Evolutionary conservation across 495 filamentous ascomycete genomes (phyloP).

Genomic region (Penicillium lividum): DNA sequence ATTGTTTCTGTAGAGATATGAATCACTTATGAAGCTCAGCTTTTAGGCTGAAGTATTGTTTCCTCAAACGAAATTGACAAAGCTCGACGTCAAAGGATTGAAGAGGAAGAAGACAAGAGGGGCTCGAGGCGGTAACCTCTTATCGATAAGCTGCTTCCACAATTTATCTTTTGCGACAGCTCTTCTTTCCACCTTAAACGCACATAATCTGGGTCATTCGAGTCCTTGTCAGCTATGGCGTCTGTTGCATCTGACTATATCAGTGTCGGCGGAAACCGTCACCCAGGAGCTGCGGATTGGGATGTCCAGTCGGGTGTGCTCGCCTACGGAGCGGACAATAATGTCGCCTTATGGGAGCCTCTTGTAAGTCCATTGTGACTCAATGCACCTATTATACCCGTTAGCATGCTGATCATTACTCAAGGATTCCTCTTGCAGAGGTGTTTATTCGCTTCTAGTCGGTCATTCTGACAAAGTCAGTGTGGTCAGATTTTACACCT

Average conservation of each 20-base stretch:
- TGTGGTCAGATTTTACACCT: constrained; percentile 75
- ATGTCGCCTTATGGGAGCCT: constrained; percentile 87
- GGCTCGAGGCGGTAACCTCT: constrained; percentile 26
- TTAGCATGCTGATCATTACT: constrained; percentile 10
- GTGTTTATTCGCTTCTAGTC: constrained; percentile 68
- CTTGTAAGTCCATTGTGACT: constrained; percentile 55
- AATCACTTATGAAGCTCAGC: background rate
- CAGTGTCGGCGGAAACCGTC: constrained; percentile 84
- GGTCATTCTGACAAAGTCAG: constrained; percentile 84
- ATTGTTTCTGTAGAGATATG: background rate
- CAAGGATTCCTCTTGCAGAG: constrained; percentile 52
- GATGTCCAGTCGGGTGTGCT: constrained; percentile 66
- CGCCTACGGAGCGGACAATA: constrained; percentile 86
- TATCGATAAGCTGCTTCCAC: constrained; percentile 48
- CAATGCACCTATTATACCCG: background rate
- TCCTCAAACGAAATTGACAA: background rate
- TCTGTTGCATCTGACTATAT: constrained; percentile 61
- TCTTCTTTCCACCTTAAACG: constrained; percentile 18
- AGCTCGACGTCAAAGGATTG: background rate
- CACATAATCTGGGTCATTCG: background rate
- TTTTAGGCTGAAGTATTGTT: background rate
- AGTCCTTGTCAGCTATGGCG: constrained; percentile 36
- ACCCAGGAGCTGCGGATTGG: constrained; percentile 91
- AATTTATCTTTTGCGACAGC: constrained; percentile 26
- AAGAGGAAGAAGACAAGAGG: constrained; percentile 10